phyloP scores from a whole-genome alignment of 768 basidiomycete species.

The Hericium rajendrae region DNA sequence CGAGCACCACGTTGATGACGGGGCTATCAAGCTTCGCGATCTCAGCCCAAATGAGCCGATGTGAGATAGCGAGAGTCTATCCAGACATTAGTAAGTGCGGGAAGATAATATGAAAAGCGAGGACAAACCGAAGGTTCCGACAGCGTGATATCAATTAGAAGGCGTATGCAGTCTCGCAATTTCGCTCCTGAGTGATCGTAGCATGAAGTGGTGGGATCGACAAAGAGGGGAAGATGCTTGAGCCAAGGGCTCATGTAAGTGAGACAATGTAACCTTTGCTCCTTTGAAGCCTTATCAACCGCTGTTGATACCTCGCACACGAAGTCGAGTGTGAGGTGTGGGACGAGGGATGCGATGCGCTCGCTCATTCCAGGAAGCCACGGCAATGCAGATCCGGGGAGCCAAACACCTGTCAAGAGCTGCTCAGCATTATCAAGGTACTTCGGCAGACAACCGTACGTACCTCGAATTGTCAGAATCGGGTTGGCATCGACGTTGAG shows the following conservation, averaged over 20 bases:
- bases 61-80: constrained; percentile 56
- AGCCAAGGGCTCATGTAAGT: constrained; percentile 88
- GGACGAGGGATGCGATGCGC: constrained; percentile 60
- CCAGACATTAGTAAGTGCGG: not conserved
- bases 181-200: constrained; percentile 67
- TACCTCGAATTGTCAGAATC: constrained; percentile 63
- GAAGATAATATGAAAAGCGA: not conserved
- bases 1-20: constrained; percentile 63
- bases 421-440: not conserved
- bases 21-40: constrained; percentile 58
- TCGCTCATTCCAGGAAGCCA: constrained; percentile 64
- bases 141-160: constrained; percentile 66
- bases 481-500: constrained; percentile 70
- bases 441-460: constrained; percentile 6
- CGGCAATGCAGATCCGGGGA: constrained; percentile 35
- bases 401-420: constrained; percentile 31
- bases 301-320: constrained; percentile 72
- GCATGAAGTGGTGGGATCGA: constrained; percentile 55
- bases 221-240: constrained; percentile 63
- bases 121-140: constrained; percentile 56
- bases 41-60: constrained; percentile 71
- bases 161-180: constrained; percentile 74
- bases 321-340: constrained; percentile 81
- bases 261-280: constrained; percentile 62
- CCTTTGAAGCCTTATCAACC: constrained; percentile 37